A percentile compares a stretch with the other conserved stretches of the same genome.
These are phyloP conservation scores for Cystobasidium tubakii DNA, from an alignment of 768 basidiomycete species.

Conservation along the genomic window DNA sequence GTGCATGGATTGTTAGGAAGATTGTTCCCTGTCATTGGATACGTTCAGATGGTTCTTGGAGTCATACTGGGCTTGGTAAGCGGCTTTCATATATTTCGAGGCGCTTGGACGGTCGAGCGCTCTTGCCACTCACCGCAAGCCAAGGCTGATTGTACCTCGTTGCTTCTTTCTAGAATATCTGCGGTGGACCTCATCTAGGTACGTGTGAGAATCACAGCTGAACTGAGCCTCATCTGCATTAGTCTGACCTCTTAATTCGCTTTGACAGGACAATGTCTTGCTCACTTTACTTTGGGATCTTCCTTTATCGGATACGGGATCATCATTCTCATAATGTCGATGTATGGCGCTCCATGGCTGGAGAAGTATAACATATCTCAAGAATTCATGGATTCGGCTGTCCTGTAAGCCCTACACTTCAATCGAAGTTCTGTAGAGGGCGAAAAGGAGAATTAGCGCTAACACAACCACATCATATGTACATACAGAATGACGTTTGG, in stretches of 20 bases:
- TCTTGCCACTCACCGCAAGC: not conserved
- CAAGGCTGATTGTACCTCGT: not conserved
- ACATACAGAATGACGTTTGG: constrained; percentile 2
- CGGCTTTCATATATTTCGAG: not conserved
- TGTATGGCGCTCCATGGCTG: constrained; percentile 18
- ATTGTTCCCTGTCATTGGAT: constrained; percentile 22
- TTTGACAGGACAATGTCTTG: constrained; percentile 8
- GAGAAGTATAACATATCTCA: constrained; percentile 14
- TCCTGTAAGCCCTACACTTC: not conserved
- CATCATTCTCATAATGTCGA: constrained; percentile 17
- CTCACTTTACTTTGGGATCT: constrained; percentile 7
- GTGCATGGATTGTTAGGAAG: constrained; percentile 2
- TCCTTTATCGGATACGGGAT: constrained; percentile 20
- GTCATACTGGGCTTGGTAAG: constrained; percentile 19
- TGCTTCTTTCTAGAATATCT: not conserved
- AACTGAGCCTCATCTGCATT: too few relatives aligned
- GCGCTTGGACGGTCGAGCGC: too few relatives aligned
- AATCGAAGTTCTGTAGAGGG: too few relatives aligned
- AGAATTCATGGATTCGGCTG: constrained; percentile 14
- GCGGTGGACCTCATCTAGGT: constrained; percentile 8
- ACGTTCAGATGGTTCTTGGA: constrained; percentile 12
- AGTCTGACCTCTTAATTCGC: too few relatives aligned
- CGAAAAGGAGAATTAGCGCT: too few relatives aligned
- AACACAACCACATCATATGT: too few relatives aligned
- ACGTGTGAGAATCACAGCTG: not conserved